Evolutionary conservation across 176 grass and related monocot species (phyloP).

Genomic region (Bonia amplexicaulis): DNA sequence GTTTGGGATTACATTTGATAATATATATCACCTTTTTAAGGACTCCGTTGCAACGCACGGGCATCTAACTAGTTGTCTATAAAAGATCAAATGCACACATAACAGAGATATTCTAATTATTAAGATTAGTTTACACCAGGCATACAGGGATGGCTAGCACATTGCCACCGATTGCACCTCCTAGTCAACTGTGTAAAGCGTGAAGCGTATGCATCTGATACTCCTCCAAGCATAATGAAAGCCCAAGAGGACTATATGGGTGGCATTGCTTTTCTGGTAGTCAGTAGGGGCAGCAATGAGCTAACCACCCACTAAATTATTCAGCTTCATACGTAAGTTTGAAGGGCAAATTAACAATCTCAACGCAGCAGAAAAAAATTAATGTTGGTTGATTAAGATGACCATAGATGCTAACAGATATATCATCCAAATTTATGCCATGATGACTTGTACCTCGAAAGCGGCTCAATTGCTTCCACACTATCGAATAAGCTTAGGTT

Average conservation of each 20-base stretch:
- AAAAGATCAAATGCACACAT: too few relatives aligned
- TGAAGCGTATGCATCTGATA: neutral
- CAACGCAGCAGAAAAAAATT: neutral
- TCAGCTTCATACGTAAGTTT: neutral
- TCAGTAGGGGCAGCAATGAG: neutral
- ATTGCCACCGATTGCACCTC: neutral
- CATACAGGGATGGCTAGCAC: neutral
- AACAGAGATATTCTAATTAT: neutral
- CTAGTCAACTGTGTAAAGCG: conserved; percentile 17
- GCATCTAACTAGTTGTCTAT: too few relatives aligned
- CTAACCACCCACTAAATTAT: neutral
- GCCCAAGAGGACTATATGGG: conserved; percentile 11
- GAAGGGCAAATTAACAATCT: conserved; percentile 11
- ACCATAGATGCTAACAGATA: neutral
- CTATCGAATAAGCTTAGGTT: neutral
- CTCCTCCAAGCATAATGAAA: conserved; percentile 10
- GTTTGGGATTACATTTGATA: too few relatives aligned
- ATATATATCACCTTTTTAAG: too few relatives aligned
- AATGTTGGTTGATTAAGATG: neutral
- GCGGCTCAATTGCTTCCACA: neutral
- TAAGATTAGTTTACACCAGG: neutral
- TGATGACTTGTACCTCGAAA: neutral
- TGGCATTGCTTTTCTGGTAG: neutral
- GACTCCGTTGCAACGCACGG: too few relatives aligned
- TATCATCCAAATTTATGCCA: neutral